Evolutionary conservation across 2,329 filamentous ascomycete genomes (phyloP), one percentile per base, ranked within the genome.

Genomic region (Phialophora tarda): DNA sequence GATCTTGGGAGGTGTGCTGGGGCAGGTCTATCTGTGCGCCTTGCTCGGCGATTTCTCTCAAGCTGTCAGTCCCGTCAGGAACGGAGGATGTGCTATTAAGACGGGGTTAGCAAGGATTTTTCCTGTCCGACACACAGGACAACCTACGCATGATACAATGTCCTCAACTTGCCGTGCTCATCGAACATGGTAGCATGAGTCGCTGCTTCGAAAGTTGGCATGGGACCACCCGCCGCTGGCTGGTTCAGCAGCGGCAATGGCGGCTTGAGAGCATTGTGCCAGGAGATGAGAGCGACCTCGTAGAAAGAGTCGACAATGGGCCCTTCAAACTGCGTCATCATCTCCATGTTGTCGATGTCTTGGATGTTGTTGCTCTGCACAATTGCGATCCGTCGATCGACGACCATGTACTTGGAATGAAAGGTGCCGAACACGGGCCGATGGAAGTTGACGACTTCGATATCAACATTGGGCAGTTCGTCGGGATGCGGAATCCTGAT

Each of bases 281-380:
- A 94, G 0, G 88, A 89, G 7, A 93, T 82, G 47, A 93, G 75
- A 0, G 89, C 89, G 69, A 88, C 88, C 69, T 94, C 91, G 74
- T 92, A 93, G 26, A 93, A 77, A 1, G 87, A 86, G 72, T 93
- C 89, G 0, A 93, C 90, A 64, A 93, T 90, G 0, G 89, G 86
- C 0, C 91, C 91, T 77, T 93, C 90, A 0, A 92, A 75, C 63
- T 91, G 90, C 2, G 86, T 82, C 85, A 92, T 88, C 91, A 94
- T 93, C 76, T 94, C 91, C 63, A 93, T 67, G 70, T 94, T 94
- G 71, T 91, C 89, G 61, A 92, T 93, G 69, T 92, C 88, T 76
- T 85, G 83, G 58, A 93, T 90, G 73, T 93, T 94, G 75, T 92
- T 92, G 78, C 90, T 93, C 77, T 91, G 89, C 1, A 93, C 75